A percentile compares a stretch with the other conserved stretches of the same genome.
phyloP scores from a whole-genome alignment of 176 grass and related monocot species.

The Hordeum vulgare region MorexV3_pseudomolecules_assembly NC_058520.1:493821754-493822253 shows the following conservation, averaged over 20 bases:
- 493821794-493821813: not conserved
- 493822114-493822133: not conserved
- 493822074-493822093: not conserved
- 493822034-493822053: slow-evolving; percentile 82
- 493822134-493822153: not conserved
- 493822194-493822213: not conserved
- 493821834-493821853: not conserved
- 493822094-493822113: not conserved
- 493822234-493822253: not conserved
- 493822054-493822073: not conserved
- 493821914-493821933: not conserved
- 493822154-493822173: not conserved
- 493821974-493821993: slow-evolving; percentile 66
- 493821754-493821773: not conserved
- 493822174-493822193: not conserved
- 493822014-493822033: slow-evolving; percentile 57
- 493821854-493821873: not conserved
- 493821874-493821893: not conserved
- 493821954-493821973: not conserved
- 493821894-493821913: not conserved
- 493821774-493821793: not conserved
- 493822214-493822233: not conserved
- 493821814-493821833: not conserved
- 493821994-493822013: slow-evolving; percentile 69
- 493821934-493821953: not conserved